These are phyloP conservation scores for Trapa bicornis DNA, from an alignment of 345 rosid genomes.

Conservation along the genomic window DNA sequence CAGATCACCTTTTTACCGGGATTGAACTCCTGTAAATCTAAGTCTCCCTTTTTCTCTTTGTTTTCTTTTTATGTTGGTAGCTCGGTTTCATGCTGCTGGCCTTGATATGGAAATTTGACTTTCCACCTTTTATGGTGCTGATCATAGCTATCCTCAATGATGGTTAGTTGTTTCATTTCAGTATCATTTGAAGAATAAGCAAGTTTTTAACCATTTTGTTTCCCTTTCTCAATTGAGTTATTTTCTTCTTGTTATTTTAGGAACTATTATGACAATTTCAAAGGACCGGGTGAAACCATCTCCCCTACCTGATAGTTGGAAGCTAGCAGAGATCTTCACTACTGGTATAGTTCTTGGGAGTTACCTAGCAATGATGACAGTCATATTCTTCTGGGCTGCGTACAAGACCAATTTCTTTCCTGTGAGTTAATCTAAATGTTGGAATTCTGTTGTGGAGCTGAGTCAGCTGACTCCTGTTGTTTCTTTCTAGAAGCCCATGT, in stretches of 20 bases:
- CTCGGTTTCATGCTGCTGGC: slow-evolving; percentile 98
- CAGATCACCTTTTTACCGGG: no score
- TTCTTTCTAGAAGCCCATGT: not conserved
- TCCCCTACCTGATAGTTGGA: slow-evolving; percentile 98
- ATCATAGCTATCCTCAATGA: slow-evolving; percentile 93
- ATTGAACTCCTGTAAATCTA: not conserved
- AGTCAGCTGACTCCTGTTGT: not conserved
- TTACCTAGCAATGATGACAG: slow-evolving; percentile 98
- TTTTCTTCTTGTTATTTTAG: slow-evolving; percentile 27
- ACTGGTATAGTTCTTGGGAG: slow-evolving; percentile 88
- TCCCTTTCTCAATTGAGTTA: slow-evolving; percentile 5
- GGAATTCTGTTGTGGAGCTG: not conserved
- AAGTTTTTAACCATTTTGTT: not conserved
- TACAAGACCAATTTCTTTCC: slow-evolving; percentile 92
- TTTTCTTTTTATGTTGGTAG: slow-evolving; percentile 30
- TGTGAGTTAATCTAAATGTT: slow-evolving; percentile 23
- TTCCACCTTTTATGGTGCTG: slow-evolving; percentile 99
- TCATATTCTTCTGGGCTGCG: slow-evolving; percentile 95
- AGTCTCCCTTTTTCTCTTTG: not conserved
- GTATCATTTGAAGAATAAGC: not conserved
- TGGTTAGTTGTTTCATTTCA: slow-evolving; percentile 34
- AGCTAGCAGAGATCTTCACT: slow-evolving; percentile 81
- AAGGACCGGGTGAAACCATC: slow-evolving; percentile 99
- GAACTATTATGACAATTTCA: slow-evolving; percentile 97
- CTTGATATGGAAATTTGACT: slow-evolving; percentile 92